Percentiles rank a stretch among this genome's conserved stretches.
Evolutionary conservation across 208 protist genomes (phyloP).

Genomic region (Endotrypanum monterogeii): DNA sequence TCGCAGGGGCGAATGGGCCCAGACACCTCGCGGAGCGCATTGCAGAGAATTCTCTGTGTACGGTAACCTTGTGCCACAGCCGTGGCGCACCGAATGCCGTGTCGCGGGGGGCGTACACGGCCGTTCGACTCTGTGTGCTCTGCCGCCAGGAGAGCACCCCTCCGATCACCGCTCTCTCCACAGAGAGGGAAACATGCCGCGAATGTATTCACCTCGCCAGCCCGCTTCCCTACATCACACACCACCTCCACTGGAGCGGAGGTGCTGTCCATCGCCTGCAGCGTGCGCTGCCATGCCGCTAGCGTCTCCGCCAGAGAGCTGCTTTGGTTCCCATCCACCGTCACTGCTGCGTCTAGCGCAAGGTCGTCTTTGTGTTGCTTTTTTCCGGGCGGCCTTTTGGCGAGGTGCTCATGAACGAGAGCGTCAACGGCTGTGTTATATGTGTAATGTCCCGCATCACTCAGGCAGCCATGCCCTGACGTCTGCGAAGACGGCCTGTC

Average conservation of each 20-base stretch:
- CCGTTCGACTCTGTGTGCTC: background rate
- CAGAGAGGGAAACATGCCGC: background rate
- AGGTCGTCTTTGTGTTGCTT: background rate
- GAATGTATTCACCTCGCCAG: background rate
- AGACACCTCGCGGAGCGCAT: conserved; percentile 20
- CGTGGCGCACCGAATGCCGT: conserved; percentile 15
- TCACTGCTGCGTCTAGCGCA: background rate
- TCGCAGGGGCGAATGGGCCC: conserved; percentile 14
- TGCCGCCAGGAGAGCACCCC: background rate
- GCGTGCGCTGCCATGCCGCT: conserved; percentile 16
- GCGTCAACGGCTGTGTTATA: conserved; percentile 23
- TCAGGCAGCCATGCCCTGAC: background rate
- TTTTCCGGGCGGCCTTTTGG: background rate
- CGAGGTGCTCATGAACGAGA: conserved; percentile 6
- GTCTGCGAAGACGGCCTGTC: background rate
- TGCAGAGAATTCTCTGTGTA: conserved; percentile 15
- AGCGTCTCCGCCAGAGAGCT: conserved; percentile 5
- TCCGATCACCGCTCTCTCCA: background rate
- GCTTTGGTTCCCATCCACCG: background rate
- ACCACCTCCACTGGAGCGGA: background rate
- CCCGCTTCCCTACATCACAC: background rate
- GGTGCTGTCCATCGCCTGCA: conserved; percentile 9
- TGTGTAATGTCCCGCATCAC: conserved; percentile 9
- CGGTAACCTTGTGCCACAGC: background rate
- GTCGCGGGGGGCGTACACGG: background rate